A percentile compares a stretch with the other conserved stretches of the same genome.
Conservation (phyloP, 768 basidiomycete species). For the Piloderma croceum region DNA sequence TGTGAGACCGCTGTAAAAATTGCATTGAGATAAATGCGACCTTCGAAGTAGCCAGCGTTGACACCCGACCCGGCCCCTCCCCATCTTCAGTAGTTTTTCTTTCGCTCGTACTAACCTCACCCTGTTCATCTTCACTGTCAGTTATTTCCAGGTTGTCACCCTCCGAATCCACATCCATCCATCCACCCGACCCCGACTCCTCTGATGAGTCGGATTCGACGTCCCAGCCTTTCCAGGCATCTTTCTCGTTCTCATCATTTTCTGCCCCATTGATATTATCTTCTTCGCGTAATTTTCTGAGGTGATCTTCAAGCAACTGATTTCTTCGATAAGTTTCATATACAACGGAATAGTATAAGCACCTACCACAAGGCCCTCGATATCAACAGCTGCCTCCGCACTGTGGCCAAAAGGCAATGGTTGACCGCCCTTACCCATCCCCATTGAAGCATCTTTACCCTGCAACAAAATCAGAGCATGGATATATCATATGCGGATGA, state of each 20-base stretch:
- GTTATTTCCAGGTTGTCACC: conserved; percentile 67
- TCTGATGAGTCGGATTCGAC: conserved; percentile 64
- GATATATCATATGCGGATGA: conserved; percentile 1
- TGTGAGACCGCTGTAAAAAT: conserved; percentile 1
- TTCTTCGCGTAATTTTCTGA: conserved; percentile 66
- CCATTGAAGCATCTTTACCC: conserved; percentile 91
- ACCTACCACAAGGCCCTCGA: conserved; percentile 83
- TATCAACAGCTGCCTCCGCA: conserved; percentile 68
- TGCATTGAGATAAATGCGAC: conserved; percentile 33
- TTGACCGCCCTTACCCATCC: conserved; percentile 52
- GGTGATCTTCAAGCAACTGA: conserved; percentile 85
- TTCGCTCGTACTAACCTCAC: conserved; percentile 9
- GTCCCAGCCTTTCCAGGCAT: conserved; percentile 88
- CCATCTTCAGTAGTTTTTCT: conserved; percentile 17
- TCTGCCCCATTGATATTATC: conserved; percentile 42
- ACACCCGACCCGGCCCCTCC: conserved; percentile 37
- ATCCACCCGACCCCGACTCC: conserved; percentile 53
- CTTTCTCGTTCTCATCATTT: conserved; percentile 35
- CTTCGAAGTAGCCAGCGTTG: conserved; percentile 77
- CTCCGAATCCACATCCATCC: conserved; percentile 77
- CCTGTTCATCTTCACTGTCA: conserved; percentile 76
- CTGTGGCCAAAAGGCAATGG: conserved; percentile 81
- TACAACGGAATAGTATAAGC: not conserved
- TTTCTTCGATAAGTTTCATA: not conserved
- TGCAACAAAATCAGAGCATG: conserved; percentile 22